These are phyloP conservation scores for Diatrype stigma DNA, from an alignment of 2,329 filamentous ascomycete genomes.

Conservation along the genomic window DNA sequence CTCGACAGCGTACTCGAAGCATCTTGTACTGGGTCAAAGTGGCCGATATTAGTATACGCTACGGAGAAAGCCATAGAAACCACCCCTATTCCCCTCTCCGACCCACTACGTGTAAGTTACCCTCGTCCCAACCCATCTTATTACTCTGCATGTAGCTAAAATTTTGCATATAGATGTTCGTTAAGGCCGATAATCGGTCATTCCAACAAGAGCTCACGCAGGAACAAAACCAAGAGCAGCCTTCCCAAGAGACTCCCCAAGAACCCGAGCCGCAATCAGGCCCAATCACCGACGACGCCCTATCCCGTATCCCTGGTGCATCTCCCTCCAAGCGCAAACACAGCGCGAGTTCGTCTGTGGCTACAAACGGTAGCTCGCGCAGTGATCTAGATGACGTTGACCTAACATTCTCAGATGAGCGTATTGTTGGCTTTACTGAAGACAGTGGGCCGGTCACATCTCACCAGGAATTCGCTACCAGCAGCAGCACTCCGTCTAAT, in stretches of 20 bases:
- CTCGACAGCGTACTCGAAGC: conserved; percentile 41
- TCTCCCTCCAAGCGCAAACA: conserved; percentile 20
- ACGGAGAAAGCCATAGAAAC: conserved; percentile 43
- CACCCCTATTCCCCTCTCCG: conserved; percentile 33
- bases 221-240: conserved; percentile 25
- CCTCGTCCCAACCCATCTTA: background rate
- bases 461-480: conserved; percentile 6
- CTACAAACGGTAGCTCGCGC: conserved; percentile 24
- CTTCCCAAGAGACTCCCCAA: conserved; percentile 5
- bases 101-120: conserved; percentile 30
- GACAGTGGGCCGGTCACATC: conserved; percentile 1
- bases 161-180: conserved; percentile 38
- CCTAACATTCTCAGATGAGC: conserved; percentile 17
- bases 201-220: conserved; percentile 47
- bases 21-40: conserved; percentile 45
- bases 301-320: conserved; percentile 11
- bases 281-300: conserved; percentile 12
- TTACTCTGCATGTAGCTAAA: background rate
- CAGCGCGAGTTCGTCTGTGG: conserved; percentile 25
- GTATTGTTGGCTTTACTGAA: background rate
- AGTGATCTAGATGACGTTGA: conserved; percentile 21
- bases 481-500: conserved; percentile 6
- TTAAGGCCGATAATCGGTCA: conserved; percentile 46
- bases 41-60: conserved; percentile 49
- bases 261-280: background rate